Evolutionary conservation across 2,329 filamentous ascomycete species (phyloP).

Genomic region (Sporothrix luriei): DNA sequence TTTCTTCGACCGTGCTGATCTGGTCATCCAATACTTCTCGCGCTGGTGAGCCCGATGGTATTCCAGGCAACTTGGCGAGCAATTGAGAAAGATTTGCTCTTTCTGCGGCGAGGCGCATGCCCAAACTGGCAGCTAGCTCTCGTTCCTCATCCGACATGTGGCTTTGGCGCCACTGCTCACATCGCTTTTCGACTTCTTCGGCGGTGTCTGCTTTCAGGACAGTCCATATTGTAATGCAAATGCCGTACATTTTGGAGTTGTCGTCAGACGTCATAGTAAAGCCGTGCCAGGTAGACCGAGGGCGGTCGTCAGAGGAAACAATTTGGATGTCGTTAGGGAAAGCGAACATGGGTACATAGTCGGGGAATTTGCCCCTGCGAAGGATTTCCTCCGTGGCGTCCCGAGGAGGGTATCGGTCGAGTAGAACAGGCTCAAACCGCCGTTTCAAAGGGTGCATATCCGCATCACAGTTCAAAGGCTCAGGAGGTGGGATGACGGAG

Average conservation of each 20-base stretch:
- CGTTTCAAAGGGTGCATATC: constrained; percentile 95
- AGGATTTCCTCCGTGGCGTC: constrained; percentile 77
- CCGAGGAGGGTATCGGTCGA: constrained; percentile 90
- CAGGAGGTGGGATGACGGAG: constrained; percentile 90
- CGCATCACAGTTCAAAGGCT: constrained; percentile 84
- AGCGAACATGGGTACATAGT: constrained; percentile 99
- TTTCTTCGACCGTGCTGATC: constrained; percentile 94
- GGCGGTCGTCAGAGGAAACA: constrained; percentile 90
- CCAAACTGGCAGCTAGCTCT: constrained; percentile 87
- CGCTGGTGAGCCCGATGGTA: constrained; percentile 76
- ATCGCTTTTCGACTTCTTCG: constrained; percentile 79
- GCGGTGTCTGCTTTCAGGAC: constrained; percentile 80
- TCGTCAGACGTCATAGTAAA: constrained; percentile 97
- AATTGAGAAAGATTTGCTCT: constrained; percentile 87
- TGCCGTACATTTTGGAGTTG: constrained; percentile 87
- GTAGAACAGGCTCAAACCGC: constrained; percentile 91
- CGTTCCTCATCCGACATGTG: constrained; percentile 91
- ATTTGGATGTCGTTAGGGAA: constrained; percentile 98
- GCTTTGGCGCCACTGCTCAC: constrained; percentile 79
- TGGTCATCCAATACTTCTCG: constrained; percentile 88
- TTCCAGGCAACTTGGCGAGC: constrained; percentile 76
- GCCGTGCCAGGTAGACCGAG: constrained; percentile 96
- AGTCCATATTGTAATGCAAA: constrained; percentile 90
- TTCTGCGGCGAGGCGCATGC: constrained; percentile 82
- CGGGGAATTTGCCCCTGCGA: constrained; percentile 82